Evolutionary conservation across 495 filamentous ascomycete genomes (phyloP).

Genomic region (Neurospora sp.): DNA sequence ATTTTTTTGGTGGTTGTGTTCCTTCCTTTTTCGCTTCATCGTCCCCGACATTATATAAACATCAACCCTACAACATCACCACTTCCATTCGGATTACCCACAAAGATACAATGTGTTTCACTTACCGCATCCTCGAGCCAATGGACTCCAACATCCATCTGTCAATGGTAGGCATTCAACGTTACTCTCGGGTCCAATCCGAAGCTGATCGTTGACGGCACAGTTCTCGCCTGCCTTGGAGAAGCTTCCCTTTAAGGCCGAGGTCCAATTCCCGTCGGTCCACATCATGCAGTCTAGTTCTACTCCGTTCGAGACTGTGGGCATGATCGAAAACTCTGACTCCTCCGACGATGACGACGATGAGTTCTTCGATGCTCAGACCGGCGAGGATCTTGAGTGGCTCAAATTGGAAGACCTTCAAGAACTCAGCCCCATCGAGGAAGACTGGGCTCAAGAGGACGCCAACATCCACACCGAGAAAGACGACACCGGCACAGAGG

Average conservation of each 20-base stretch:
- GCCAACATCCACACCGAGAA: neutral
- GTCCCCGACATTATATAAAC: neutral
- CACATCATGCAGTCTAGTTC: neutral
- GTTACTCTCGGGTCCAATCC: neutral
- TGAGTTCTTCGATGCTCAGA: neutral
- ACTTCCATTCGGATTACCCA: no score
- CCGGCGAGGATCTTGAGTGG: neutral
- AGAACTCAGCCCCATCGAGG: neutral
- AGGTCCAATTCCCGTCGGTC: neutral
- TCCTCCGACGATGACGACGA: neutral
- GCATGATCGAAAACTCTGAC: rapidly evolving
- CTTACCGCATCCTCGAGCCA: neutral
- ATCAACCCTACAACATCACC: no score
- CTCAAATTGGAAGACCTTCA: neutral
- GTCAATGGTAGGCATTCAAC: neutral
- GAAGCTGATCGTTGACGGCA: neutral
- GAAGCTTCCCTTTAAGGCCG: neutral
- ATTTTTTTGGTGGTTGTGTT: neutral
- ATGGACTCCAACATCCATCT: neutral
- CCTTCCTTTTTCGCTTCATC: neutral
- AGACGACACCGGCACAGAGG: neutral
- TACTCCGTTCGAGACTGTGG: neutral
- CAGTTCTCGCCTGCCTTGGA: neutral
- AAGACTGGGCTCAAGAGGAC: neutral
- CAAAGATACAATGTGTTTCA: no score